These are phyloP conservation scores for Xylaria sp. DNA, from an alignment of 2,329 filamentous ascomycete species.

Conservation along the genomic window DNA sequence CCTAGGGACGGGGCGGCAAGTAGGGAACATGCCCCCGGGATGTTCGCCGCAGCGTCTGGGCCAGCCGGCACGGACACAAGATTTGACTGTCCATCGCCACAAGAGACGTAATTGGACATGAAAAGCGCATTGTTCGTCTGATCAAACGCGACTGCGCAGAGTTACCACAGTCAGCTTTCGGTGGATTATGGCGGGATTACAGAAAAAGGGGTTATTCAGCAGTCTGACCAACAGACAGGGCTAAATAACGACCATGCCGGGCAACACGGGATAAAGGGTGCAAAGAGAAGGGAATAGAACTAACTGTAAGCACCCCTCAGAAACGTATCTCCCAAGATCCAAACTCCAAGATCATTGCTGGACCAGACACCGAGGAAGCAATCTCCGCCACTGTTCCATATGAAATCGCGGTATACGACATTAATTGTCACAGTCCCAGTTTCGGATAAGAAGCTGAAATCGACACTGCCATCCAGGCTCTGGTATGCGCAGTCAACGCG, in stretches of 20 bases:
- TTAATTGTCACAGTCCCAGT: slow-evolving; percentile 46
- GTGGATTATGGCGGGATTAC: background rate
- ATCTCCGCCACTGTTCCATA: slow-evolving; percentile 45
- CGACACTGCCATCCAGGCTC: slow-evolving; percentile 53
- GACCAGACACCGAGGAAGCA: slow-evolving; percentile 47
- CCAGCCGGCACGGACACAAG: slow-evolving; percentile 46
- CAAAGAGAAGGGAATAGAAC: slow-evolving; percentile 17
- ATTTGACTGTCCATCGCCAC: slow-evolving; percentile 38
- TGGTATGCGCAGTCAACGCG: slow-evolving; percentile 56
- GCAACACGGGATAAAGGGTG: background rate
- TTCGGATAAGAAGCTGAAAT: slow-evolving; percentile 57
- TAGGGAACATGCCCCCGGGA: slow-evolving; percentile 41
- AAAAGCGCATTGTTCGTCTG: slow-evolving; percentile 47
- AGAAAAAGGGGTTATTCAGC: background rate
- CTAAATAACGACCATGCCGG: background rate
- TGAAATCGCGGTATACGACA: slow-evolving; percentile 47
- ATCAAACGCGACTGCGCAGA: slow-evolving; percentile 45
- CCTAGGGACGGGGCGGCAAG: background rate
- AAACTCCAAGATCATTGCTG: slow-evolving; percentile 39
- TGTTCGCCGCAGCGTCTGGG: slow-evolving; percentile 41
- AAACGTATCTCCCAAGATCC: slow-evolving; percentile 49
- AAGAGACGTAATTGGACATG: slow-evolving; percentile 46
- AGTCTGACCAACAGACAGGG: background rate
- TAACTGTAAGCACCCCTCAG: slow-evolving; percentile 48
- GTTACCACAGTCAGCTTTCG: background rate